These are phyloP conservation scores for Neurospora sp. DNA, from an alignment of 495 filamentous ascomycete species.

Conservation along the genomic window DNA sequence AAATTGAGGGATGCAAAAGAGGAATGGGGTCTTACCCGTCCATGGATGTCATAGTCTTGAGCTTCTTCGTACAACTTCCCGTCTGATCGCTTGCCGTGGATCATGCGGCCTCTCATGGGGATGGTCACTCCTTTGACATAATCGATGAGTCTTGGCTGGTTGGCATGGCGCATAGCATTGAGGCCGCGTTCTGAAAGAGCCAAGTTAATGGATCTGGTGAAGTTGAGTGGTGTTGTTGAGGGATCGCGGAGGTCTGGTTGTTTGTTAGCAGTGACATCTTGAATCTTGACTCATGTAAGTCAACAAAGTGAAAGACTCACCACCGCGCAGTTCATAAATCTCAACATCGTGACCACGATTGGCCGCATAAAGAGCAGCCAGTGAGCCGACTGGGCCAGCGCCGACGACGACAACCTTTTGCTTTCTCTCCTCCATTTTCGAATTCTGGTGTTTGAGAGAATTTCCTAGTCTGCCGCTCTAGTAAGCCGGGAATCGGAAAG, in stretches of 20 bases:
- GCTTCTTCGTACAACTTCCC: constrained; percentile 63
- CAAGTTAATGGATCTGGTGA: constrained; percentile 95
- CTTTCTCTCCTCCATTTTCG: constrained; percentile 4
- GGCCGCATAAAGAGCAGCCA: constrained; percentile 88
- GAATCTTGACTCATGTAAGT: background rate
- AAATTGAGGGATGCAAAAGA: background rate
- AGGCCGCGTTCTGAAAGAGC: constrained; percentile 92
- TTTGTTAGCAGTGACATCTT: background rate
- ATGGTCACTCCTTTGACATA: constrained; percentile 67
- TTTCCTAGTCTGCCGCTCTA: background rate
- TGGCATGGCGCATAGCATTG: constrained; percentile 63
- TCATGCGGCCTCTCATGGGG: constrained; percentile 96
- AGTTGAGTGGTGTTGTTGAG: constrained; percentile 78
- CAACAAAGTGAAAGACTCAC: constrained; percentile 42
- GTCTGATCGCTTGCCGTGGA: constrained; percentile 59
- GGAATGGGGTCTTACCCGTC: constrained; percentile 47
- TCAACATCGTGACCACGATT: constrained; percentile 79
- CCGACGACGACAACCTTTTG: constrained; percentile 80
- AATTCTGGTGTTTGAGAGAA: background rate
- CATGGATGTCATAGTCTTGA: constrained; percentile 85
- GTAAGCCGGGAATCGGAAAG: background rate
- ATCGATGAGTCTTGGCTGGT: constrained; percentile 53
- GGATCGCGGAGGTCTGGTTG: constrained; percentile 71
- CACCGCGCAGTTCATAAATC: constrained; percentile 85
- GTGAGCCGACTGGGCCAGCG: constrained; percentile 83